Base-by-base conservation (phyloP, 441 rosid genomes). In the Bocquillonia castaneifolia region DNA sequence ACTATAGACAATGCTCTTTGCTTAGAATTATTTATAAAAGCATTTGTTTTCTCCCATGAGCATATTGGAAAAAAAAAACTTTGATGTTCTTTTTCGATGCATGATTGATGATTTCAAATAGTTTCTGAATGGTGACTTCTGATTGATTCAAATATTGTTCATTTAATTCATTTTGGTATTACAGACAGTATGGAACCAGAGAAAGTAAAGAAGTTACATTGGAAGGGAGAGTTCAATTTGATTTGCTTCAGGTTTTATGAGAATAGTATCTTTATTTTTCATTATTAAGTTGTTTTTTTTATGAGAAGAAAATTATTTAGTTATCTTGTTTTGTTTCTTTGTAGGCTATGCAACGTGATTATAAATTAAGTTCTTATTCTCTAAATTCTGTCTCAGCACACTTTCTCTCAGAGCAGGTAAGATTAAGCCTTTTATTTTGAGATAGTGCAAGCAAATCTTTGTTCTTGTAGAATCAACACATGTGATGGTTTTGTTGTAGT, bases 191-290 rank as follows among this genome's bases (percentile, higher is more conserved):
- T 66, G 99, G 99, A 76, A 90, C 81, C 39, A 87, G 99, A 78
- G 97, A 92, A 82, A 94, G 98, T 69, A 92, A 94, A 87, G 99
- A 94, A 80, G 91, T 91, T 72, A 81, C 94, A 50, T 75, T 94
- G 65, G 99, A 91, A 79, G 99, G 99, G 76, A 87, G 99, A 77
- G 92, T 92, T 75, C 97, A 92, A 77, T 94, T 94, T 81, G 99
- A 94, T 83, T 91, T 92, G 85, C 82, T 92, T 76, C 99, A 94
- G 99, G 99, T 92, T 78, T 58, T 64, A 26, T 48, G 51, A 31
- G 20, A 44, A 17, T 39, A 31, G 25, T 56, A 44, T 74, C 42
- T 74, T 78, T 54, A n/a, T 66, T 68, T 74, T 29, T 63, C 48
- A 1, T 68, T 40, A 75, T 44, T 44, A 53, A 63, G 18, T 39